Conservation (phyloP, 1,284 basidiomycete species). For the Rhodotorula sp. region DNA sequence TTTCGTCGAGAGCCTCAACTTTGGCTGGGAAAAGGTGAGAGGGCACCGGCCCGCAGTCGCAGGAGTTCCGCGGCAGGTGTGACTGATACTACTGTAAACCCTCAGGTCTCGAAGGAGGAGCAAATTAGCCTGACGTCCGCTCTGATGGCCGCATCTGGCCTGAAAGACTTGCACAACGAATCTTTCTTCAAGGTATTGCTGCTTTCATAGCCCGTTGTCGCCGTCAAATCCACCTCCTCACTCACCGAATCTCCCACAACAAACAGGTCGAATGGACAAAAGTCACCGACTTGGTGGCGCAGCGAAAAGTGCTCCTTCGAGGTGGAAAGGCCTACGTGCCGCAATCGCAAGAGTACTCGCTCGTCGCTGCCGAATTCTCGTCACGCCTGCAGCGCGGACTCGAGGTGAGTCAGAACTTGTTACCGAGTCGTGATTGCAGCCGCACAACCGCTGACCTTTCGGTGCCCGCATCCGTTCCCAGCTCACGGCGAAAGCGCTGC, state of each 20-base stretch:
- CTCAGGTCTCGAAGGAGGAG: conserved; percentile 63
- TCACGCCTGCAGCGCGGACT: conserved; percentile 71
- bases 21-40: conserved; percentile 70
- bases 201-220: not conserved
- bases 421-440: not conserved
- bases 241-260: conserved; percentile 50
- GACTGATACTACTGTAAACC: no score
- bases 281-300: conserved; percentile 87
- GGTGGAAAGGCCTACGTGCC: conserved; percentile 90
- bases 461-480: conserved; percentile 47
- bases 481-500: conserved; percentile 82
- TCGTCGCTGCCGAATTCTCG: conserved; percentile 86
- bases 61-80: no score
- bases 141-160: conserved; percentile 55
- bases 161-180: conserved; percentile 53
- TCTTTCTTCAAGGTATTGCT: conserved; percentile 66
- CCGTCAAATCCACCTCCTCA: no score
- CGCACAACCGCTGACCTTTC: not conserved
- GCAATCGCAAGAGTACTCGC: conserved; percentile 72
- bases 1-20: conserved; percentile 73
- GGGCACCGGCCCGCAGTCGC: no score
- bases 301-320: conserved; percentile 74
- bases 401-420: conserved; percentile 59
- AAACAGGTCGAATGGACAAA: conserved; percentile 72
- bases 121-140: conserved; percentile 54